Evolutionary conservation across 164 flowering plant species (phyloP), one percentile per base, ranked within the genome.

Genomic region (Sextonia rubra): DNA sequence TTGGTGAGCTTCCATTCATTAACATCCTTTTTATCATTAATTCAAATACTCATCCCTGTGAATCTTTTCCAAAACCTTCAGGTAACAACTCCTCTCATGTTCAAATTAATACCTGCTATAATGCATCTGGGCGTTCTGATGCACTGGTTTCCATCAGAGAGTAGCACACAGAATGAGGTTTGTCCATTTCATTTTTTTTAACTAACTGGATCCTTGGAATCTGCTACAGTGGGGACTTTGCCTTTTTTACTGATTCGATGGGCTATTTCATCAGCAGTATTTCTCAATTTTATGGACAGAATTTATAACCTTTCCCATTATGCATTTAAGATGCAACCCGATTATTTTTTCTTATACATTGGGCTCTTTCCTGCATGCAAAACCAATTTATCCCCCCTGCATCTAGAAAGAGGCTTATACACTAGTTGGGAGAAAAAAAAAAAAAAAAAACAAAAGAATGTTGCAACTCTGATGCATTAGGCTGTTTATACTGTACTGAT

Each of bases 81-180:
- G 99, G 99, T 95, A 24, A 95, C 98, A 30, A 90, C 98, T 77
- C 98, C 99, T 64, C 82, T 95, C 24, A 68, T 95, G 62, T 95
- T 95, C 85, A 95, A 90, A 74, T 71, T 95, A 85, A 87, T 91
- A 75, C 99, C 99, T 66, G 92, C 88, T 62, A 76, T 90, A 66
- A 81, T 89, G 87, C 96, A 90, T 83, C 86, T 95, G 77, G 99
- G 98, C 25, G 86, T 86, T 75, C 93, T 95, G 60, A 82, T 95
- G 96, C 93, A 80, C 75, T 91, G 96, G 97, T 93, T 95, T 76
- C 93, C 98, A 32, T 11, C 90, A 47, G 97, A 95, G 69, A 85
- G 76, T 80, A 79, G 58, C 78, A 66, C 82, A 3, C 89, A 80
- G 68, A 86, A 77, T 84, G 96, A 90, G 99, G 99, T 94, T 3